Evolutionary conservation across 1,284 basidiomycete genomes (phyloP).

Genomic region (Termitomyces sp.): DNA sequence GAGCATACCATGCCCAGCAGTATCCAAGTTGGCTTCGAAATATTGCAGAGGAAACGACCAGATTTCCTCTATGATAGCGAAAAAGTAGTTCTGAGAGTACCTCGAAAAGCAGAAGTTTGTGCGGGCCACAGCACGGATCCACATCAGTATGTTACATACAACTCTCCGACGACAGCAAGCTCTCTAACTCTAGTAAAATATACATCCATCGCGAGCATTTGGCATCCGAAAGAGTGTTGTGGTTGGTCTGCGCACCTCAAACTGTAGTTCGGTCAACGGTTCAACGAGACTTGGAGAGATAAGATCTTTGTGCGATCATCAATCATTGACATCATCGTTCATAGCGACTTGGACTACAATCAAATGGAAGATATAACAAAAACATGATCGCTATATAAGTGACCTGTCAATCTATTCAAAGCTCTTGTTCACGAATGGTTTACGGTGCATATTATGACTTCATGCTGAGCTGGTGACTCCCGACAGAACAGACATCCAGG

Average conservation of each 20-base stretch:
- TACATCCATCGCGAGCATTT: not conserved
- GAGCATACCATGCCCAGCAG: too few relatives aligned
- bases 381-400: not conserved
- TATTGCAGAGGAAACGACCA: too few relatives aligned
- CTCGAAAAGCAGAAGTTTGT: too few relatives aligned
- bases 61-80: too few relatives aligned
- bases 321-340: not conserved
- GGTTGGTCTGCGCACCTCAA: not conserved
- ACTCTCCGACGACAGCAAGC: not conserved
- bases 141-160: too few relatives aligned
- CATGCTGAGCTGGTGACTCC: slow-evolving; percentile 22
- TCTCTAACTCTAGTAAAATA: not conserved
- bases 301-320: not conserved
- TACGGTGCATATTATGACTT: not conserved
- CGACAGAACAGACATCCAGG: slow-evolving; percentile 35
- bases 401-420: not conserved
- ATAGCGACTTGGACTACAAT: not conserved
- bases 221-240: not conserved
- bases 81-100: too few relatives aligned
- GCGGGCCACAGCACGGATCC: not conserved
- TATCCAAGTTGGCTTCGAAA: too few relatives aligned
- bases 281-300: not conserved
- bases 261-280: not conserved
- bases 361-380: not conserved
- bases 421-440: not conserved